These are phyloP conservation scores for Neohortaea acidophila DNA, from an alignment of 495 filamentous ascomycete genomes.

Conservation along the genomic window DNA sequence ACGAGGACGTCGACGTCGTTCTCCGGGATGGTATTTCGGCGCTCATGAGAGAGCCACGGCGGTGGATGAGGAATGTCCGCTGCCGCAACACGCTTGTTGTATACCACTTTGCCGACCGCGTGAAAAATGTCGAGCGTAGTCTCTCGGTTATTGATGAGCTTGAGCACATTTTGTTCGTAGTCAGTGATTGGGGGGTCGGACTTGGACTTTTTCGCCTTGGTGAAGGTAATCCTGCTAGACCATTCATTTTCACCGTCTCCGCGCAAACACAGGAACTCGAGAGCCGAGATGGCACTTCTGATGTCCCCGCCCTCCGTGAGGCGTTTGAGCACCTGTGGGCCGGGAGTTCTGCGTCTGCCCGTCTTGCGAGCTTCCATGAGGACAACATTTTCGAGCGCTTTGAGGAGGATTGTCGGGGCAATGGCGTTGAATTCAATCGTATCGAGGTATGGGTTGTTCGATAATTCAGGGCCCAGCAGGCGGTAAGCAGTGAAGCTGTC, in stretches of 20 bases:
- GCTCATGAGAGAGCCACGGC: slow-evolving; percentile 43
- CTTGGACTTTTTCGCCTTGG: slow-evolving; percentile 44
- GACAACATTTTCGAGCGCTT: slow-evolving; percentile 64
- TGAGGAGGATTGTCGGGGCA: slow-evolving; percentile 70
- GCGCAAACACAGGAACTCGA: slow-evolving; percentile 80
- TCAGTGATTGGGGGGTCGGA: slow-evolving; percentile 44
- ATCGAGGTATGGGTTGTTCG: slow-evolving; percentile 56
- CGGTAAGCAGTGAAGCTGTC: slow-evolving; percentile 85
- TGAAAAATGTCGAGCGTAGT: slow-evolving; percentile 85
- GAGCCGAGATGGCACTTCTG: slow-evolving; percentile 70
- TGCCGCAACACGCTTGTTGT: slow-evolving; percentile 63
- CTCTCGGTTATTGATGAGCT: slow-evolving; percentile 68
- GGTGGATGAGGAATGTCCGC: slow-evolving; percentile 35
- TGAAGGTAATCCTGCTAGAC: slow-evolving; percentile 50
- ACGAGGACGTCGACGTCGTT: slow-evolving; percentile 60
- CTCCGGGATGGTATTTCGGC: slow-evolving; percentile 50
- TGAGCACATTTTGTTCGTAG: slow-evolving; percentile 55
- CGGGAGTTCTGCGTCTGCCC: slow-evolving; percentile 49
- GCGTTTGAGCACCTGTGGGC: slow-evolving; percentile 53
- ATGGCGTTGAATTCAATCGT: slow-evolving; percentile 85
- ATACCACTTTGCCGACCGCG: slow-evolving; percentile 83
- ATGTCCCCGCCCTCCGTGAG: slow-evolving; percentile 80
- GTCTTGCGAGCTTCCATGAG: slow-evolving; percentile 64
- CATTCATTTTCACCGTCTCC: slow-evolving; percentile 48
- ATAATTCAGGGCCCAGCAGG: slow-evolving; percentile 69